phyloP scores from a whole-genome alignment of 495 filamentous ascomycete genomes.

The Hypoxylon intermedium region DNA sequence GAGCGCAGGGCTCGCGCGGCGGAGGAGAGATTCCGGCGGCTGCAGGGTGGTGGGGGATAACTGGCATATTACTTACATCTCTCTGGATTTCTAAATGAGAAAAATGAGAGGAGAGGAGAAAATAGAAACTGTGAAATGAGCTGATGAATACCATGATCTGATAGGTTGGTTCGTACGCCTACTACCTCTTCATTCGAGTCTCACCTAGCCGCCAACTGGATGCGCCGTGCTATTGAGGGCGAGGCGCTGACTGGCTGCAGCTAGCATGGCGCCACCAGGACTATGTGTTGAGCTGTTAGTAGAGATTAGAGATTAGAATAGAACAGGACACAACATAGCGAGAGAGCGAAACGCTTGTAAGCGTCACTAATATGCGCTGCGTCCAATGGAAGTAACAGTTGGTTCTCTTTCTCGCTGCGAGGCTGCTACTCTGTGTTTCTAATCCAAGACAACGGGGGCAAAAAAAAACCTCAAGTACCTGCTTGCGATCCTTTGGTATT shows the following conservation, averaged over 20 bases:
- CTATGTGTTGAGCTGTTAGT: background rate
- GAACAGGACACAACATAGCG: background rate
- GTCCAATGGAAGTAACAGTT: background rate
- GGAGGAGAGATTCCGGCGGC: conserved; percentile 79
- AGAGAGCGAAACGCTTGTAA: conserved; percentile 11
- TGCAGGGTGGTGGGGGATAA: conserved; percentile 53
- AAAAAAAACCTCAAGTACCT: background rate
- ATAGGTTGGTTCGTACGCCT: background rate
- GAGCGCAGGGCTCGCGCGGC: conserved; percentile 83
- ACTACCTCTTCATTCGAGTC: too few relatives aligned
- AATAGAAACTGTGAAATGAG: background rate
- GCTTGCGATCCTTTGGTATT: background rate
- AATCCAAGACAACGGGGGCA: background rate
- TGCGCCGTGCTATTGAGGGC: too few relatives aligned
- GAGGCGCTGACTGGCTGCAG: background rate
- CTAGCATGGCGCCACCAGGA: background rate
- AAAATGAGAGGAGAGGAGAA: conserved; percentile 2
- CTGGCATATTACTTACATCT: background rate
- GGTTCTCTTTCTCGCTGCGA: conserved; percentile 4
- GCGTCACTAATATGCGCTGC: conserved; percentile 15
- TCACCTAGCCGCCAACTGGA: background rate
- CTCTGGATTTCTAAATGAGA: background rate
- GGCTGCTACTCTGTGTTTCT: background rate
- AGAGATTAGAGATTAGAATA: background rate
- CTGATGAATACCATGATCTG: background rate